A percentile compares a stretch with the other conserved stretches of the same genome.
phyloP scores from a whole-genome alignment of 352 stramenopile species.

The Phytophthora hibernalis region DNA sequence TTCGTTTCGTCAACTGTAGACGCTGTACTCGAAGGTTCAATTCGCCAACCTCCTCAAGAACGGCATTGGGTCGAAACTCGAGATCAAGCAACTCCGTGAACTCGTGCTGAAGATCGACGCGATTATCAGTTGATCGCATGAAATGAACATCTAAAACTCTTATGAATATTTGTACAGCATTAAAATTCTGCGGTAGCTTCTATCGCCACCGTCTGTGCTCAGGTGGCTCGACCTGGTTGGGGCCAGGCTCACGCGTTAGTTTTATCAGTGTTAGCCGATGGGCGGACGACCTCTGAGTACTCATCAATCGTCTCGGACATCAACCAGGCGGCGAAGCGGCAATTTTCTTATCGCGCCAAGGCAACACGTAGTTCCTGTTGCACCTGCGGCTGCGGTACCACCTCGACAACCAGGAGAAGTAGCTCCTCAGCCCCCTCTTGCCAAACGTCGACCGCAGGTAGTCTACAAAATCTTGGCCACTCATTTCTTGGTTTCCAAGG shows the following conservation, averaged over 20 bases:
- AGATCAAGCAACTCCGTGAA: slow-evolving; percentile 60
- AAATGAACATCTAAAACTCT: slow-evolving; percentile 19
- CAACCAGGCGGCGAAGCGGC: not conserved
- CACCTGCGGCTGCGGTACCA: slow-evolving; percentile 65
- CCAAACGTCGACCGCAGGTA: slow-evolving; percentile 70
- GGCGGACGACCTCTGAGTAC: not conserved
- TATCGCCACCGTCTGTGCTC: slow-evolving; percentile 37
- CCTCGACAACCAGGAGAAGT: slow-evolving; percentile 68
- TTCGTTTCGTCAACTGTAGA: slow-evolving; percentile 38
- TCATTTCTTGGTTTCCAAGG: slow-evolving; percentile 79
- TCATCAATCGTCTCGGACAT: slow-evolving; percentile 8
- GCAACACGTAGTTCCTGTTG: slow-evolving; percentile 64
- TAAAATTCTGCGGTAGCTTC: slow-evolving; percentile 42
- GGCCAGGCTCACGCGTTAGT: slow-evolving; percentile 9
- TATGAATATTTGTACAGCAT: slow-evolving; percentile 54
- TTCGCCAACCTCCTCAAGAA: slow-evolving; percentile 76
- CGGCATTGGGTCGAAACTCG: slow-evolving; percentile 61
- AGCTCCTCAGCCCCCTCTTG: slow-evolving; percentile 60
- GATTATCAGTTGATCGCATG: slow-evolving; percentile 45
- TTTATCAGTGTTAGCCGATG: not conserved
- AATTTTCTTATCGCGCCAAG: slow-evolving; percentile 43
- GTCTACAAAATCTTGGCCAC: slow-evolving; percentile 60
- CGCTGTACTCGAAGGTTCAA: slow-evolving; percentile 63
- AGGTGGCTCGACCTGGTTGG: slow-evolving; percentile 15
- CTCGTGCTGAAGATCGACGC: slow-evolving; percentile 72